Evolutionary conservation across 352 stramenopile genomes (phyloP), one percentile per base, ranked within the genome.

Genomic region (Globisporangium heterothallicum): DNA sequence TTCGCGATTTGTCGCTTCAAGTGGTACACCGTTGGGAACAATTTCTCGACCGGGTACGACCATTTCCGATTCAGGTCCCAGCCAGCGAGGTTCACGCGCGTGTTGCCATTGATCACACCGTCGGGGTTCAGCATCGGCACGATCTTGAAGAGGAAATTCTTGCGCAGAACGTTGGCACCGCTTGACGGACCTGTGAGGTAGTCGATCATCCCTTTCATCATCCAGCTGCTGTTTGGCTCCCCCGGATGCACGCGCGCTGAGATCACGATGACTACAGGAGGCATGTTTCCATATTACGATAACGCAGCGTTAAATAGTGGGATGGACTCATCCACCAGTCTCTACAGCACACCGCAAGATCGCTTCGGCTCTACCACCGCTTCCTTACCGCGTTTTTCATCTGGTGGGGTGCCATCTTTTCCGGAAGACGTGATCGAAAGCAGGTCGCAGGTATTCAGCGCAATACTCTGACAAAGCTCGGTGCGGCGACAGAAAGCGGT

Each of bases 81-180:
- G 1, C 78, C 90, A 0, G 88, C 80, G 14, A 97, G 68, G 42
- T 74, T 93, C 12, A 89, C 84, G 18, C 90, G 84, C 40, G 91
- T 94, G 56, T 97, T 97, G 53, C 90, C 90, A 42, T 96, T 88
- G 35, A 97, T 84, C 35, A 97, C 90, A 19, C 90, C 90, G 56
- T 97, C 90, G 0, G 86, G 85, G 42, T 97, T 97, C 34, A 97
- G 79, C 90, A 97, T 97, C 5, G 90, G 90, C 6, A 95, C 81
- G 18, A 97, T 42, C 59, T 96, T 94, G 58, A 97, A 95, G 14
- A 96, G 59, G 24, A 96, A 95, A 46, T 88, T 56, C 26, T 72
- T 66, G 3, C 88, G 79, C 8, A 97, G 64, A 10, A 92, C 54
- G 2, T 59, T 57, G 0, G 90, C 88, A 1, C 71, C 84, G 6